Evolutionary conservation across 2,329 filamentous ascomycete genomes (phyloP), one percentile per base, ranked within the genome.

Genomic region (Periconia sp.): DNA sequence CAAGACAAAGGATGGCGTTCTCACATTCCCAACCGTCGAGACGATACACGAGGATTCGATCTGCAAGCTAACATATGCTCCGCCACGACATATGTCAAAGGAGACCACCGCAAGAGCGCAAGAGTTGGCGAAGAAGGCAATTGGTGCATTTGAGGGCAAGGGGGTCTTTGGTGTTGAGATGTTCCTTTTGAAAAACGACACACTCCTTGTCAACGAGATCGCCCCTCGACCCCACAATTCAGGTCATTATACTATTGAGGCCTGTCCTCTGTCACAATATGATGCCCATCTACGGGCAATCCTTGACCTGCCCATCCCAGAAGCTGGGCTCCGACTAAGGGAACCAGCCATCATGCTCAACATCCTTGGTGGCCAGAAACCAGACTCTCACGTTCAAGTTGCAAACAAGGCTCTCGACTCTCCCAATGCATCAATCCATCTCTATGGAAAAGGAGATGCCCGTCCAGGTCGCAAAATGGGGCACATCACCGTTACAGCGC

Each of bases 81-180:
- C 94, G 2, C 89, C 92, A 1, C 81, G 92, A 25, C 78, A 81
- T 5, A 84, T 95, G 3, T 76, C 84, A 1, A 72, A 77, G 1
- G 70, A 76, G 1, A 77, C 87, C 26, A 81, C 82, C 48, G 70
- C 82, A 52, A 74, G 81, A 58, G 92, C 92, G 0, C 85, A 90
- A 63, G 80, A 85, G 29, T 78, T 96, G 0, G 94, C 92, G 0
- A 83, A 84, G 56, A 84, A 87, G 44, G 92, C 94, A 9, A 84
- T 96, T 16, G 80, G 82, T 29, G 86, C 83, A 37, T 87, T 99
- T 40, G 85, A 85, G 75, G 94, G 94, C 37, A 87, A 94, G 50
- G 94, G 94, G 52, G 89, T 96, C 22, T 99, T 96, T 70, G 94
- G 92, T 1, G 92, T 97, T 0, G 94, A 99, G 73, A 89, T 97